These are phyloP conservation scores for Paraphaeosphaeria sporulosa DNA, from an alignment of 2,329 filamentous ascomycete genomes.

Conservation along the genomic window DNA sequence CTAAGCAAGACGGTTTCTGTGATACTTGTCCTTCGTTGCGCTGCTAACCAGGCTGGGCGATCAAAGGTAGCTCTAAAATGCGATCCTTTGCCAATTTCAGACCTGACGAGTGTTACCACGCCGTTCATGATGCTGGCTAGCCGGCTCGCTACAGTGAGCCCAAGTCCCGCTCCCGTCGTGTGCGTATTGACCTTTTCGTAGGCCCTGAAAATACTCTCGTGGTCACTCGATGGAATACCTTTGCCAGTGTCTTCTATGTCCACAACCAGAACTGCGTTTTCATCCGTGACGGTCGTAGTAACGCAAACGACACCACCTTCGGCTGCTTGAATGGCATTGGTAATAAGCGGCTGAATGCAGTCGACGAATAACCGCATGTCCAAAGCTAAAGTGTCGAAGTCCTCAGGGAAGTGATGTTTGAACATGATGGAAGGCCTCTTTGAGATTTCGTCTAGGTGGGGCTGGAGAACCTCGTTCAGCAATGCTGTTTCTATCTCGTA, in stretches of 20 bases:
- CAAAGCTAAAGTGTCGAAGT: conserved; percentile 42
- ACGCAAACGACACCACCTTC: conserved; percentile 48
- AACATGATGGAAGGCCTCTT: conserved; percentile 43
- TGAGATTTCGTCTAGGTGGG: conserved; percentile 38
- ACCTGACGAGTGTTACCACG: conserved; percentile 47
- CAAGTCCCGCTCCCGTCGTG: conserved; percentile 52
- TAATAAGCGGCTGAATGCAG: conserved; percentile 51
- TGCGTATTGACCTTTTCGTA: conserved; percentile 54
- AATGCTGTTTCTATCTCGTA: conserved; percentile 45
- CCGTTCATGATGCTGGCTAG: conserved; percentile 53
- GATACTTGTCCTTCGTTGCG: conserved; percentile 12
- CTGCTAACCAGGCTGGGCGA: conserved; percentile 31
- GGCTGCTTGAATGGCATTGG: conserved; percentile 55
- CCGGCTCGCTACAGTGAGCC: conserved; percentile 53
- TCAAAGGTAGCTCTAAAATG: conserved; percentile 49
- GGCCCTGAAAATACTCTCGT: conserved; percentile 52
- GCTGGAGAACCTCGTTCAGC: conserved; percentile 37
- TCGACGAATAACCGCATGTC: conserved; percentile 53
- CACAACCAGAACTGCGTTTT: conserved; percentile 42
- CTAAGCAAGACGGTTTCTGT: conserved; percentile 16
- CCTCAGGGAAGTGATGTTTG: conserved; percentile 37
- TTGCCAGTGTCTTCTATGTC: conserved; percentile 55
- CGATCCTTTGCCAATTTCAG: conserved; percentile 47
- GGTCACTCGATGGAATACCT: conserved; percentile 47
- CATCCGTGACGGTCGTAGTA: conserved; percentile 37